Evolutionary conservation across 2,329 filamentous ascomycete genomes (phyloP).

Genomic region (Ophiostoma pallidulum): DNA sequence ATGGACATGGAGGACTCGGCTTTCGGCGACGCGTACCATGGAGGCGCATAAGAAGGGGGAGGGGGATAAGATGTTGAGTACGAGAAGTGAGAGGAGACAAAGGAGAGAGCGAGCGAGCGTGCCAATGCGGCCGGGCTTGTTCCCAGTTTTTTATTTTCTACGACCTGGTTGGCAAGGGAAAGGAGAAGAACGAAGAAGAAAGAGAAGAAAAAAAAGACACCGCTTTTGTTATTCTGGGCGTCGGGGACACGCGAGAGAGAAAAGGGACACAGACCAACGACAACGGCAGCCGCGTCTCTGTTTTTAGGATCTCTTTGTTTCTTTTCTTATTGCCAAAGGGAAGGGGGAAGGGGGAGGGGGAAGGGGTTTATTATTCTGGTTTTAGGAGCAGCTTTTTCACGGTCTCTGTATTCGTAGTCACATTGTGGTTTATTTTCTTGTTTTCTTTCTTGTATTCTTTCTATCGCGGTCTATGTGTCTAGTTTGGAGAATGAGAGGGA

Average conservation of each 20-base stretch:
- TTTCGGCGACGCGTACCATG: conserved; percentile 76
- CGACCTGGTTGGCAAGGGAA: no score
- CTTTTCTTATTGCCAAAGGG: not conserved
- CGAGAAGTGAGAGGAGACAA: not conserved
- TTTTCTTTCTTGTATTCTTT: not conserved
- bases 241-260: no score
- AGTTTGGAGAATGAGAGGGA: no score
- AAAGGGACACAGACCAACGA: no score
- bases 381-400: no score
- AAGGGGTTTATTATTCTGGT: no score
- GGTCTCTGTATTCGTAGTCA: not conserved
- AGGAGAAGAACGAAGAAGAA: not conserved
- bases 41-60: conserved; percentile 33
- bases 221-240: no score
- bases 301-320: not conserved
- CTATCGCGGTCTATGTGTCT: not conserved
- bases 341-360: not conserved
- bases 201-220: not conserved
- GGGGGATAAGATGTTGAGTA: no score
- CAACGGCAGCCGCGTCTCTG: not conserved
- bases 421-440: not conserved
- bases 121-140: no score
- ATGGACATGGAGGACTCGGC: conserved; percentile 70
- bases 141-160: not conserved
- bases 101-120: not conserved